Conservation (phyloP, 2,329 filamentous ascomycete species). For the Capronia epimyces region DNA sequence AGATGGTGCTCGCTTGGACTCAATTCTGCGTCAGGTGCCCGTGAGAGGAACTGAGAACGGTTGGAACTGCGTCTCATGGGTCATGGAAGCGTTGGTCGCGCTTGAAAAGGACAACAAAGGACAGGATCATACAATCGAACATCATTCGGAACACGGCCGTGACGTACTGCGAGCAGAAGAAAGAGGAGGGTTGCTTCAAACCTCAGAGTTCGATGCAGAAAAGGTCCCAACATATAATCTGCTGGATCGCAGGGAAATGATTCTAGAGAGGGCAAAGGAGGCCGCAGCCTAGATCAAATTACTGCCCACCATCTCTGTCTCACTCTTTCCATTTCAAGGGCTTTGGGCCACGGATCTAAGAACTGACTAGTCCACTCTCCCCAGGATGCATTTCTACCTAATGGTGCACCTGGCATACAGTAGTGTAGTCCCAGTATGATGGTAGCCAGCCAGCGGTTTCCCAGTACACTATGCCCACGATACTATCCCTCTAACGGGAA, state of each 20-base stretch:
- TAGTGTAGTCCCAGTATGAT: slow-evolving; percentile 29
- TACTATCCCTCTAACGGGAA: slow-evolving; percentile 22
- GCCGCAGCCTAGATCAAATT: neutral
- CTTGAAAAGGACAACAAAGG: slow-evolving; percentile 31
- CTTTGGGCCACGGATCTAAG: slow-evolving; percentile 34
- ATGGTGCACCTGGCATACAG: slow-evolving; percentile 41
- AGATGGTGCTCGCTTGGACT: slow-evolving; percentile 29
- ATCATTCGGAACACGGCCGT: slow-evolving; percentile 36
- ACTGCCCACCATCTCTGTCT: slow-evolving; percentile 9
- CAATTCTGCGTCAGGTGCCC: slow-evolving; percentile 33
- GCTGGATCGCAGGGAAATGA: slow-evolving; percentile 29
- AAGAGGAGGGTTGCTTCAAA: slow-evolving; percentile 40
- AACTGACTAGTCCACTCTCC: slow-evolving; percentile 39
- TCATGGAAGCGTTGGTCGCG: slow-evolving; percentile 38
- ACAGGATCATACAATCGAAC: slow-evolving; percentile 33
- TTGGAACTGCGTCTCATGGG: slow-evolving; percentile 46
- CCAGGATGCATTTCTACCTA: slow-evolving; percentile 38
- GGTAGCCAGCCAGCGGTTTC: slow-evolving; percentile 29
- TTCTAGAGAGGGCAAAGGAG: slow-evolving; percentile 9
- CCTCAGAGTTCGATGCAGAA: slow-evolving; percentile 31
- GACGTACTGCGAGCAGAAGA: slow-evolving; percentile 39
- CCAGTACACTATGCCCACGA: slow-evolving; percentile 29
- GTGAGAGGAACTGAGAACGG: slow-evolving; percentile 31
- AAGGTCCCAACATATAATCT: slow-evolving; percentile 38
- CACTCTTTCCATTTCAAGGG: slow-evolving; percentile 4